Conservation (phyloP, 2,329 filamentous ascomycete genomes). For the Rutstroemia sp. region DNA sequence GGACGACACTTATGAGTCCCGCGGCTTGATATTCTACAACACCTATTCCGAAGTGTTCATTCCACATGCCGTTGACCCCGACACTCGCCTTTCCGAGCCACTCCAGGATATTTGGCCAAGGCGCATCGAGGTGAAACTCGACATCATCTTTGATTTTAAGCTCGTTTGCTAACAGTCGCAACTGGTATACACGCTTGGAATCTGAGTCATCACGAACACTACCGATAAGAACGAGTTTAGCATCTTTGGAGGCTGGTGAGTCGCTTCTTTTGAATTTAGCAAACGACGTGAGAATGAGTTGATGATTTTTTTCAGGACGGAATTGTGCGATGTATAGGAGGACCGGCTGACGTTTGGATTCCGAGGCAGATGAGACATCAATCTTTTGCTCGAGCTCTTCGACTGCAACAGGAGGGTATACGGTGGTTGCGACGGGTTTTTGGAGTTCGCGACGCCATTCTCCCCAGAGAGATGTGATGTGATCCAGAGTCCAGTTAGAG, state of each 20-base stretch:
- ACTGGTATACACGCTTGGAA: slow-evolving; percentile 76
- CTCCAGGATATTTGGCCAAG: slow-evolving; percentile 78
- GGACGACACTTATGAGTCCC: slow-evolving; percentile 85
- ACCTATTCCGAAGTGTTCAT: slow-evolving; percentile 97
- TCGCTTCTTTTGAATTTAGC: slow-evolving; percentile 60
- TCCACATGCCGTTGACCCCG: slow-evolving; percentile 98
- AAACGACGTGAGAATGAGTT: slow-evolving; percentile 78
- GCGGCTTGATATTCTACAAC: slow-evolving; percentile 98
- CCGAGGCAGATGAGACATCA: slow-evolving; percentile 60
- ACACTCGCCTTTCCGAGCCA: slow-evolving; percentile 72
- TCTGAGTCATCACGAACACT: slow-evolving; percentile 83
- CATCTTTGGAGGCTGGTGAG: slow-evolving; percentile 41
- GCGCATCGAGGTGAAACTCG: slow-evolving; percentile 81
- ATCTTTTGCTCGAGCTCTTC: slow-evolving; percentile 72
- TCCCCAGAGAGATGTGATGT: slow-evolving; percentile 77
- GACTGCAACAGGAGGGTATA: slow-evolving; percentile 91
- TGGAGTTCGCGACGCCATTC: slow-evolving; percentile 40
- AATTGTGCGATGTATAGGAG: slow-evolving; percentile 96
- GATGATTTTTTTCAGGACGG: slow-evolving; percentile 93
- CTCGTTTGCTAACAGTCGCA: slow-evolving; percentile 80
- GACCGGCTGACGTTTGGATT: slow-evolving; percentile 60
- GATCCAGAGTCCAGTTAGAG: slow-evolving; percentile 84
- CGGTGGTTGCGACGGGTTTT: slow-evolving; percentile 52
- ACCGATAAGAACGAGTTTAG: slow-evolving; percentile 77
- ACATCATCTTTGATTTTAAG: slow-evolving; percentile 77